A percentile compares a stretch with the other conserved stretches of the same genome.
These are phyloP conservation scores for Fraxinus quadrangulata DNA, from an alignment of 257 asterid species.

Conservation along the genomic window DNA sequence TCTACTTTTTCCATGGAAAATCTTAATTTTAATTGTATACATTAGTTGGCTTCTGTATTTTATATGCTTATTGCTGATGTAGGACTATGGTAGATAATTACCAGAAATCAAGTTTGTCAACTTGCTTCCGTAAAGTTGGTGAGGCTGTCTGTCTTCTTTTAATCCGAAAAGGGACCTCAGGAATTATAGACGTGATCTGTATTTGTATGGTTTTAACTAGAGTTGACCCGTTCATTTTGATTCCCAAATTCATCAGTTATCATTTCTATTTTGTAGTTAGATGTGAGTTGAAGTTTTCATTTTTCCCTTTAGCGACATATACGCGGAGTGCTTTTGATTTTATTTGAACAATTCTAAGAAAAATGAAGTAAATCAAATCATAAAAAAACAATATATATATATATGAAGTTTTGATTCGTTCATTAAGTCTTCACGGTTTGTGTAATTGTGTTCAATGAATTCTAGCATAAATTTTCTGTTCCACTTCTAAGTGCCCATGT, in stretches of 20 bases:
- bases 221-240: neutral
- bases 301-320: neutral
- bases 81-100: neutral
- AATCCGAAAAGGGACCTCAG: neutral
- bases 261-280: neutral
- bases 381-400: too few species aligned
- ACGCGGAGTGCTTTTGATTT: neutral
- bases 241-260: neutral
- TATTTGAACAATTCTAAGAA: too few species aligned
- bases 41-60: neutral
- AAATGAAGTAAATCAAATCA: neutral
- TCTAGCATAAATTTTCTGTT: neutral
- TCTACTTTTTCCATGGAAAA: neutral
- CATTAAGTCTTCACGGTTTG: neutral
- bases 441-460: neutral
- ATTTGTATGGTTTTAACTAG: neutral
- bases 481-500: neutral
- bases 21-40: neutral
- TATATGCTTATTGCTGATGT: neutral
- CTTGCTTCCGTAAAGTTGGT: neutral
- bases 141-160: neutral
- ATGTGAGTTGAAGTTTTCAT: neutral
- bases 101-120: neutral
- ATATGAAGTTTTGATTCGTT: neutral
- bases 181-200: neutral